A percentile compares a stretch with the other conserved stretches of the same genome.
Evolutionary conservation across 768 basidiomycete species (phyloP).

Genomic region (Phanerochaete sordida): DNA sequence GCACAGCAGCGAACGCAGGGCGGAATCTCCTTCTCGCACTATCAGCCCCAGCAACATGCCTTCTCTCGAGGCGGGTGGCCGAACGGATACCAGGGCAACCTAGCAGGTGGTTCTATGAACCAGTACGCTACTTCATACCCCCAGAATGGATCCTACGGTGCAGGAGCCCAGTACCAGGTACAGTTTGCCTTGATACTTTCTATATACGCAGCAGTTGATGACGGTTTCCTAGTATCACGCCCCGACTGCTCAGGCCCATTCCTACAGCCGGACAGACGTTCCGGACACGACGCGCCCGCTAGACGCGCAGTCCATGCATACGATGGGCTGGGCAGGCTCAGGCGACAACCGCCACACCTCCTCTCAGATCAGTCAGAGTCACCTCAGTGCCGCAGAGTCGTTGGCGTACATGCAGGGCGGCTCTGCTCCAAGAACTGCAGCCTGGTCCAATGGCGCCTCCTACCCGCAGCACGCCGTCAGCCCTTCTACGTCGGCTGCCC

Average conservation of each 20-base stretch:
- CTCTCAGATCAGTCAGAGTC: slow-evolving; percentile 1
- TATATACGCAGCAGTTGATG: background rate
- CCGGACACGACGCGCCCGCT: background rate
- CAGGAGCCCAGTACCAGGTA: background rate
- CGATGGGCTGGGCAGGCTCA: background rate
- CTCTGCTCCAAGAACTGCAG: background rate
- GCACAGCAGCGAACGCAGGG: slow-evolving; percentile 14
- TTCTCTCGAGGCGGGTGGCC: slow-evolving; percentile 11
- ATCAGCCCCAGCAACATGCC: slow-evolving; percentile 25
- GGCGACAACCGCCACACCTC: background rate
- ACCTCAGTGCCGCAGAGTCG: slow-evolving; percentile 12
- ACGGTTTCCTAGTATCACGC: background rate
- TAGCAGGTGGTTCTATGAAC: background rate
- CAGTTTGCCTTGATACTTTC: background rate
- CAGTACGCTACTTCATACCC: background rate
- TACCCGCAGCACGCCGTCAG: background rate
- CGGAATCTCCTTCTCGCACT: slow-evolving; percentile 22
- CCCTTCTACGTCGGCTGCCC: background rate
- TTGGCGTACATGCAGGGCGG: slow-evolving; percentile 11
- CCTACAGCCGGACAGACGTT: background rate
- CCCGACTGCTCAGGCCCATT: background rate
- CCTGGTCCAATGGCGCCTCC: background rate
- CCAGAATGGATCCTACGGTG: background rate
- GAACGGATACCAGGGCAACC: background rate
- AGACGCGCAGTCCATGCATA: background rate